Conservation (phyloP, 345 rosid species). For the Moringa oleifera region DNA sequence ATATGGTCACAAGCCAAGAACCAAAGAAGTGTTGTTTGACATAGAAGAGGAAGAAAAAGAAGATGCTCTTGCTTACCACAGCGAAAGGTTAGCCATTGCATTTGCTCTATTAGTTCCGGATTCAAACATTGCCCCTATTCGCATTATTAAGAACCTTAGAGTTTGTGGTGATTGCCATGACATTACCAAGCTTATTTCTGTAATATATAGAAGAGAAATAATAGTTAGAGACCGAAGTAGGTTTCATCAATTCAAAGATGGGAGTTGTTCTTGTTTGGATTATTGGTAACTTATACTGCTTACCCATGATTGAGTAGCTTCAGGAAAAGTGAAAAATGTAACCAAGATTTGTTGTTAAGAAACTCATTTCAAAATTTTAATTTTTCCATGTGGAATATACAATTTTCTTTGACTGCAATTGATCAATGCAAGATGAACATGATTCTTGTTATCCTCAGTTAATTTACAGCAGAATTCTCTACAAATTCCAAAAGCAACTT, state of each 20-base stretch:
- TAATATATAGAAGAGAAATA: constrained; percentile 26
- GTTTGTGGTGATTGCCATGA: constrained; percentile 35
- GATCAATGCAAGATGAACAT: too few species aligned
- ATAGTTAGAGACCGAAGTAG: constrained; percentile 33
- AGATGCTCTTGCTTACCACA: constrained; percentile 30
- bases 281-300: constrained; percentile 22
- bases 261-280: constrained; percentile 40
- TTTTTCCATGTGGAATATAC: too few species aligned
- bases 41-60: constrained; percentile 44
- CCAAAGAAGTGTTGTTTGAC: constrained; percentile 26
- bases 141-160: constrained; percentile 40
- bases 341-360: not conserved
- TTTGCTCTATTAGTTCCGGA: constrained; percentile 27
- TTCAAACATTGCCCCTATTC: constrained; percentile 17
- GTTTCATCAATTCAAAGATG: constrained; percentile 34
- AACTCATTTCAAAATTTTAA: too few species aligned
- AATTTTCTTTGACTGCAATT: too few species aligned
- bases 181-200: constrained; percentile 30
- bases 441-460: too few species aligned
- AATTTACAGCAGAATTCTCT: too few species aligned
- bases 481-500: too few species aligned
- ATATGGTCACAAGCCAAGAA: constrained; percentile 31
- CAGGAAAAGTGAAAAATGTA: not conserved
- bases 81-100: constrained; percentile 44
- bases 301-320: not conserved